Base-by-base conservation (phyloP, 306 rosid species). In the Sicyos edulis region DNA sequence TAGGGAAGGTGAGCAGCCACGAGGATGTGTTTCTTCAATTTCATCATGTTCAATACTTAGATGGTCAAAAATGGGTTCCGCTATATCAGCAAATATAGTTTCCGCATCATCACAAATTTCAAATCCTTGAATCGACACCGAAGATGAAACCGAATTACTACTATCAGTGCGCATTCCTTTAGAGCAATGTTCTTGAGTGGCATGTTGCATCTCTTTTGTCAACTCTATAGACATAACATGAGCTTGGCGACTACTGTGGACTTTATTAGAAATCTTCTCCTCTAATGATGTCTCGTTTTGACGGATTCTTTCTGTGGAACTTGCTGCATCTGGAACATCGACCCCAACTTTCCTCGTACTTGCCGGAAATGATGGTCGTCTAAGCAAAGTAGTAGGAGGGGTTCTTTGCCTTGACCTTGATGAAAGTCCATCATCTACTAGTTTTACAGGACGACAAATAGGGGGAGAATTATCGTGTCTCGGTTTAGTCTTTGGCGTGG, bases 101-200 rank as follows among this genome's bases (percentile, higher is more conserved):
- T 82, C 75, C 53, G 95, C 90, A 79, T 87, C 90, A 70, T 89
- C 99, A 70, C 78, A 86, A 78, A 87, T 82, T 79, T 95, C 97
- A 83, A 82, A 86, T 76, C 81, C 86, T 80, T 87, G 96, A 78
- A 89, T 79, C 55, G 99, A 95, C 81, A 85, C 82, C n/a, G 91
- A 87, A 70, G 99, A 95, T 73, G 88, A 81, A 51, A 87, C 74
- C 17, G 95, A 95, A 76, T 87, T 89, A 74, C 91, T 85, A 81
- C 91, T 79, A 26, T 86, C 96, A 21, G 86, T 87, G 63, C 81
- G 91, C 86, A 84, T 79, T 86, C 87, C 95, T 83, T 79, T 88
- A 34, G 87, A 85, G 77, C 72, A 75, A 57, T 74, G 86, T 81
- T 83, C 89, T 76, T 50, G 83, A 81, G 74, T 59, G 72, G 78